Base-by-base conservation (phyloP, 305 asterid species). In the Fraxinus greggii region DNA sequence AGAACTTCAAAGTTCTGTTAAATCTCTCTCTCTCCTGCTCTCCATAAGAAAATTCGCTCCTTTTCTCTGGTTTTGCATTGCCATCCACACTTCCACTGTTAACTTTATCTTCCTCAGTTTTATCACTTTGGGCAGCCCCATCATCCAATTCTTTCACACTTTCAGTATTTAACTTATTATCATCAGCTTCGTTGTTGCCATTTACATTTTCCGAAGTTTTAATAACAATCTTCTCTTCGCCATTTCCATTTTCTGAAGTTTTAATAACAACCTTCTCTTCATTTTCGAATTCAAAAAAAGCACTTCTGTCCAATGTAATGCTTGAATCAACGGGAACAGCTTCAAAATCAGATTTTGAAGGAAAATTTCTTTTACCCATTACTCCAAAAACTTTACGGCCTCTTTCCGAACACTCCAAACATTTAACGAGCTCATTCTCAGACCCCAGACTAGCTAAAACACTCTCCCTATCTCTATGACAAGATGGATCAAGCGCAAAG, bases 381-480 rank as follows among this genome's bases (percentile, higher is more conserved):
- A 91, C 83, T 28, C 97, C 98, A 8, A 78, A 36, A 21, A 94
- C 95, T 86, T 95, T 94, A 72, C 97, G 90, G 10, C 98, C 99
- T 79, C 98, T 87, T 78, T 94, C 98, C 1, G 98, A 93, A 87
- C 99, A 95, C 82, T 92, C 93, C 65, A 88, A 85, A 78, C 99
- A 95, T 91, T 92, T 92, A 63, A 84, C 92, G 8, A 95, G 91
- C 88, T 89, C 97, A 83, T 85, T 88, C 33, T 79, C 93, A 65
- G 98, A 90, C 38, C 98, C 98, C 54, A 89, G 29, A 86, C 99
- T 95, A 72, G 96, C 97, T 67, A 89, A 21, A 28, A 95, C 99
- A 72, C 94, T 93, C 90, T 93, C 99, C 82, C 98, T 89, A 87
- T 94, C 95, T 51, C 95, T 92, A 86, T 95, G 99, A 78, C 95